Conservation (phyloP, 2,329 filamentous ascomycete species). For the Aspergillus sp. region DNA sequence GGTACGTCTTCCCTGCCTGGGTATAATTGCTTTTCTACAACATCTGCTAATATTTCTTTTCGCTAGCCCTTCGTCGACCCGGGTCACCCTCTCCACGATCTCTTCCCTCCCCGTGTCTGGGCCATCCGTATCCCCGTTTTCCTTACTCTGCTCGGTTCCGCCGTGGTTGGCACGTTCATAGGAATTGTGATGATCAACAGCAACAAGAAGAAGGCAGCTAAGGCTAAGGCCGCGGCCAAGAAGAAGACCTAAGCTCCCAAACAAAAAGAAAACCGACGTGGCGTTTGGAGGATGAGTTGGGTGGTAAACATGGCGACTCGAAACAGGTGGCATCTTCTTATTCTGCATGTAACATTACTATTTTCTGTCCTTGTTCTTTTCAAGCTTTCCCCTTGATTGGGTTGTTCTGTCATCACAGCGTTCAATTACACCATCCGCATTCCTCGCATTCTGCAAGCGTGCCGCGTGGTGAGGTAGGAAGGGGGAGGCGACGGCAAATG, state of each 20-base stretch:
- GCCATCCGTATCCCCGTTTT: constrained; percentile 98
- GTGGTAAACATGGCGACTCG: constrained; percentile 6
- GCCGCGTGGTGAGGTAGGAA: constrained; percentile 5
- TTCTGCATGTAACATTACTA: constrained; percentile 7
- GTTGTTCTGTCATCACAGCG: neutral
- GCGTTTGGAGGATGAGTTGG: neutral
- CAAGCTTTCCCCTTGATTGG: neutral
- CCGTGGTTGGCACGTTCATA: constrained; percentile 94
- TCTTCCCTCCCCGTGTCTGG: constrained; percentile 98
- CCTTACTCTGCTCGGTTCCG: constrained; percentile 84
- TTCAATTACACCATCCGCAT: constrained; percentile 6
- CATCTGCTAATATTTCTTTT: neutral
- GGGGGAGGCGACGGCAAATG: neutral
- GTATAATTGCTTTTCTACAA: neutral
- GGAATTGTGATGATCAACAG: constrained; percentile 98
- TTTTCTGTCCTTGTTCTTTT: neutral
- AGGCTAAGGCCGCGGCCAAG: constrained; percentile 78
- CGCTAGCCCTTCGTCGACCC: constrained; percentile 91
- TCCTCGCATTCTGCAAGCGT: constrained; percentile 4
- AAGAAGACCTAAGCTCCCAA: constrained; percentile 71
- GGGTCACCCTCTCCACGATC: constrained; percentile 86
- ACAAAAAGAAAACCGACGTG: neutral
- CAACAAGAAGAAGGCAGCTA: constrained; percentile 95
- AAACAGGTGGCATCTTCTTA: constrained; percentile 5
- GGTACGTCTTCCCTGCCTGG: constrained; percentile 60